phyloP scores from a whole-genome alignment of 75 land plant genomes.

The Picea sitchensis region DNA sequence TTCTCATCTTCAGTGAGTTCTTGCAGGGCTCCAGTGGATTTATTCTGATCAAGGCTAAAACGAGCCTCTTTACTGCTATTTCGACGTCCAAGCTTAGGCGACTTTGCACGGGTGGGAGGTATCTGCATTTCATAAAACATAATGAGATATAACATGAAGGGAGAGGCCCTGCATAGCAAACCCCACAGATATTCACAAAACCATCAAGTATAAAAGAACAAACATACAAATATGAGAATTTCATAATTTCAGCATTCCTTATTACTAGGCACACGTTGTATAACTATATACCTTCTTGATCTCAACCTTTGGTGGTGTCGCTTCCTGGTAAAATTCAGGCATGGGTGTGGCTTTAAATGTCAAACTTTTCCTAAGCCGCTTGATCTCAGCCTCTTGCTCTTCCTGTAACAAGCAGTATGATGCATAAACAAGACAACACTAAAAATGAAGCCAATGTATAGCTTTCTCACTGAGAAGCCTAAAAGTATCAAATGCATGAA shows the following conservation, averaged over 20 bases:
- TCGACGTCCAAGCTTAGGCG: constrained; percentile 77
- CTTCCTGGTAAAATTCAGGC: constrained; percentile 83
- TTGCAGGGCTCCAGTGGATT: background rate
- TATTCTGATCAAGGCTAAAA: background rate
- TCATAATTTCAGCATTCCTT: background rate
- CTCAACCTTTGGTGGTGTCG: constrained; percentile 70
- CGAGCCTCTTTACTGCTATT: constrained; percentile 27
- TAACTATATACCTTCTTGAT: constrained; percentile 60
- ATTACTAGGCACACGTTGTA: background rate
- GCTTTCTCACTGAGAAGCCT: background rate
- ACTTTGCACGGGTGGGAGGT: constrained; percentile 79
- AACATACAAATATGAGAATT: background rate
- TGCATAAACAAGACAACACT: no score
- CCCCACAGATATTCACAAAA: background rate
- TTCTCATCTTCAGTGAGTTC: constrained; percentile 2
- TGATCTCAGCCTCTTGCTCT: constrained; percentile 79
- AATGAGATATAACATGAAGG: background rate
- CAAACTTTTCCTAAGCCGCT: constrained; percentile 66
- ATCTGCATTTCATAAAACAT: constrained; percentile 25
- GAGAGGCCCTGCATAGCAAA: background rate
- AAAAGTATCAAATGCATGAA: background rate
- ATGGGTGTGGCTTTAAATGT: constrained; percentile 83
- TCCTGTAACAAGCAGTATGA: constrained; percentile 26
- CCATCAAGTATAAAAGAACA: background rate
- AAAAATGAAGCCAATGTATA: background rate